Conservation (phyloP, 805 yeast genomes). For the Candida tibetensis region DNA sequence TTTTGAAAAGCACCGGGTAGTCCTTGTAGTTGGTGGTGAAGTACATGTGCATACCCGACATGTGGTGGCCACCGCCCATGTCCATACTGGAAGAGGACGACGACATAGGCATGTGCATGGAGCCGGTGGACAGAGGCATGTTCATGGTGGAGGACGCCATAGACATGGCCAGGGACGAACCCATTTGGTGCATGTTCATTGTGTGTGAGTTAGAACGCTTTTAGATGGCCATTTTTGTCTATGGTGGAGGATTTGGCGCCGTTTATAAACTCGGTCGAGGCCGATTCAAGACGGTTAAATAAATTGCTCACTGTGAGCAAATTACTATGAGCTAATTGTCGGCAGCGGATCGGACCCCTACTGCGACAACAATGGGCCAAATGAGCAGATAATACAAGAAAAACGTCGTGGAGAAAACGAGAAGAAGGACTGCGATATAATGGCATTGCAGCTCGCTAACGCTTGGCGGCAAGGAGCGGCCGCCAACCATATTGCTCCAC, state of each 20-base stretch:
- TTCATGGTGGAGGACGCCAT: conserved; percentile 6
- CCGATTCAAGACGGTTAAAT: background rate
- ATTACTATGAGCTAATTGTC: conserved; percentile 4
- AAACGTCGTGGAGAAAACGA: too few species aligned
- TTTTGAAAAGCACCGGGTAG: conserved; percentile 63
- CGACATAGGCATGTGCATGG: conserved; percentile 7
- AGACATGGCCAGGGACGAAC: conserved; percentile 3
- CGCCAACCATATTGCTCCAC: too few species aligned
- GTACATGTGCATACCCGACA: conserved; percentile 54
- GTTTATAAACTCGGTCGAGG: background rate
- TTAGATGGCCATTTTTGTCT: too few species aligned
- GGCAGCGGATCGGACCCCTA: background rate
- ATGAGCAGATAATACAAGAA: too few species aligned
- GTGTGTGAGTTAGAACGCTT: too few species aligned
- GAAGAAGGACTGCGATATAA: too few species aligned
- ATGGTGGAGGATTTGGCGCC: background rate
- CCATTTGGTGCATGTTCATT: too few species aligned
- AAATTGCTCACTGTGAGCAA: background rate
- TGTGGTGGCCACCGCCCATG: conserved; percentile 18
- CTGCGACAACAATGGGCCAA: background rate
- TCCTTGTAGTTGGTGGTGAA: conserved; percentile 48
- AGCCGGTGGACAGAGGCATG: conserved; percentile 4
- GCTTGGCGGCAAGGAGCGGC: too few species aligned
- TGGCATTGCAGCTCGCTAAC: too few species aligned
- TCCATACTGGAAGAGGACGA: conserved; percentile 12